Evolutionary conservation across 1,284 basidiomycete species (phyloP), one percentile per base, ranked within the genome.

Genomic region (Tranzscheliella williamsii): DNA sequence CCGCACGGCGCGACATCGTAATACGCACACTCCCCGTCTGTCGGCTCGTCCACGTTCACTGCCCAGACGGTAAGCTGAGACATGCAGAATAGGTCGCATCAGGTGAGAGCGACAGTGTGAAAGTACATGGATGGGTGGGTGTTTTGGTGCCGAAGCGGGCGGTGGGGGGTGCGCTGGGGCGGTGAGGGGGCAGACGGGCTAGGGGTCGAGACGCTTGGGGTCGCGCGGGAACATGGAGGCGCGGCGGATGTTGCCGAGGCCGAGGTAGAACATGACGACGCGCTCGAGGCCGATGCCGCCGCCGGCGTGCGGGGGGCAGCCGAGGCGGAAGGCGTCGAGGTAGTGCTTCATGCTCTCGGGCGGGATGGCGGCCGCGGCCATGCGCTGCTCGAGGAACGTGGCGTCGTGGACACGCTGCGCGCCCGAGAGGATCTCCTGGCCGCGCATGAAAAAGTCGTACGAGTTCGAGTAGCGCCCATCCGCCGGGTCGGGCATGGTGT

Each of bases 401-500:
- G 94, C 85, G 72, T 97, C 92, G 80, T 98, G 95, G 43, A 96
- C 86, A 82, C 93, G 90, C 79, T 98, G 94, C 16, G 94, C 94
- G 15, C 94, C 94, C 2, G 92, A 96, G 23, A 98, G 83, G 72
- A 98, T 97, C 80, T 98, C 94, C 80, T 98, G 92, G 12, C 94
- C 94, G 31, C 94, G 86, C 91, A 98, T 96, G 85, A 98, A 97
- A 80, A 98, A 97, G 81, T 98, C 94, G 80, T 98, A 98, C 34
- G 94, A 96, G 81, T 98, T 97, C 46, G 93, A 95, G 45, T 96
- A 83, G 35, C 63, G 63, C 38, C 29, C 17, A 42, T 77, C 67
- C 7, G 42, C 46, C 7, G 75, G 68, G 41, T 77, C 73, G 17
- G 75, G 75, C 75, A 77, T 77, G n/a, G 75, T 77, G 62, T 77